These are phyloP conservation scores for Coniosporium apollinis DNA, from an alignment of 495 filamentous ascomycete genomes.

Conservation along the genomic window DNA sequence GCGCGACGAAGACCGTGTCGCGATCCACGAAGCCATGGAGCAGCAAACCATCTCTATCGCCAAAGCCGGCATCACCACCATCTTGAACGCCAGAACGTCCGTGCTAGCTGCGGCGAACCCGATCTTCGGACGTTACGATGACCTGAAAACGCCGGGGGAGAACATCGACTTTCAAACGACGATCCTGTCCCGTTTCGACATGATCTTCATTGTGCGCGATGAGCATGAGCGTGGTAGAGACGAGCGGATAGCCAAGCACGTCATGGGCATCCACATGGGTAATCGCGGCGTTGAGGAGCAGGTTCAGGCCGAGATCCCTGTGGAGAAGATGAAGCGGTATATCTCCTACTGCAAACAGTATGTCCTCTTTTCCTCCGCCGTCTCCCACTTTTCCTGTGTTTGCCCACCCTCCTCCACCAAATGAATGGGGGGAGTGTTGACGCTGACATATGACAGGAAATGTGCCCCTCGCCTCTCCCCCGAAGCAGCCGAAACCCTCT, in stretches of 20 bases:
- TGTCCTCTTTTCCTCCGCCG: conserved; percentile 18
- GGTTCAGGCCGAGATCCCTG: conserved; percentile 66
- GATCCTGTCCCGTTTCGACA: conserved; percentile 95
- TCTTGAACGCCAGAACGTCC: conserved; percentile 88
- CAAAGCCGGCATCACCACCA: conserved; percentile 97
- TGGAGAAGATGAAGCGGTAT: conserved; percentile 96
- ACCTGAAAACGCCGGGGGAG: conserved; percentile 92
- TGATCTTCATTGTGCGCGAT: conserved; percentile 98
- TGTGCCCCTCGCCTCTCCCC: conserved; percentile 86
- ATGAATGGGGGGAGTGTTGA: background rate
- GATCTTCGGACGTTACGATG: conserved; percentile 94
- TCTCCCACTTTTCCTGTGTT: background rate
- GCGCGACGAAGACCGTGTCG: conserved; percentile 95
- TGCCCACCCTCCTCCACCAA: background rate
- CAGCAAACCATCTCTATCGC: conserved; percentile 99
- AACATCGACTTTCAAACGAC: conserved; percentile 99
- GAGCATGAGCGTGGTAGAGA: conserved; percentile 82
- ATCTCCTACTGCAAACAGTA: conserved; percentile 95
- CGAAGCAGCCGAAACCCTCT: conserved; percentile 90
- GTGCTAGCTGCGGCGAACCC: conserved; percentile 96
- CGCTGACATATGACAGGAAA: conserved; percentile 40
- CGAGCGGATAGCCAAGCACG: conserved; percentile 87
- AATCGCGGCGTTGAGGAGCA: conserved; percentile 71
- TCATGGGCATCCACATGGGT: conserved; percentile 96
- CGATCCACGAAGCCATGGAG: conserved; percentile 99